Evolutionary conservation across 2,329 filamentous ascomycete species (phyloP), one percentile per base, ranked within the genome.

Genomic region (Colletotrichum eremochloae): DNA sequence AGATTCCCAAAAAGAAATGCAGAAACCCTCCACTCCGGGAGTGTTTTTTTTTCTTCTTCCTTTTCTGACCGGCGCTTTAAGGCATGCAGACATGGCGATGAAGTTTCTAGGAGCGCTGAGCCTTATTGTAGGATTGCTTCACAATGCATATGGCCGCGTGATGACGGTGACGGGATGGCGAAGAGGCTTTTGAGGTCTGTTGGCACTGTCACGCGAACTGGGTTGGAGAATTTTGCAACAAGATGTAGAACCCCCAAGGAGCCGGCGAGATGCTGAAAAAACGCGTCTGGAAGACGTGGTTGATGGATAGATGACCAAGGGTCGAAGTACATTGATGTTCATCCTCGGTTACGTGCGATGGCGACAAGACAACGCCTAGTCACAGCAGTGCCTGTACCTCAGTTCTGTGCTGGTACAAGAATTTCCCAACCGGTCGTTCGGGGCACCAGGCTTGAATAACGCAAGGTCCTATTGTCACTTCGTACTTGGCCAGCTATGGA

Each of bases 11-110:
- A 48, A 42, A 53, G 8, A 36, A 46, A 46, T 9, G 20, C 18
- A 53, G 48, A 71, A 20, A 40, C 14, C 40, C 65, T 72, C 66
- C 55, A 61, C 66, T 69, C 69, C 24, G 31, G 36, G 60, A 55
- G 65, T 55, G 38, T 56, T 50, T 60, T 48, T 2, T 52, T 24
- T 38, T 52, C 24, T 24, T 24, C 24, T 50, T 60, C 40, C 1
- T 63, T 52, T 24, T 38, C 40, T 29, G 24, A 52, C n/a, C 14
- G 55, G 36, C 40, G 46, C 55, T 68, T 64, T 12, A 46, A 60
- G 38, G 58, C 68, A 60, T 60, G 48, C 68, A 69, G 53, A 72
- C 53, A 64, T 64, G 65, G 69, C 46, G 69, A 64, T 69, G 69
- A 65, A 64, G 65, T 72, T 33, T 68, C 60, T 48, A 50, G 42